phyloP scores from a whole-genome alignment of 2,329 filamentous ascomycete species.

The Fusarium nelsonii region DNA sequence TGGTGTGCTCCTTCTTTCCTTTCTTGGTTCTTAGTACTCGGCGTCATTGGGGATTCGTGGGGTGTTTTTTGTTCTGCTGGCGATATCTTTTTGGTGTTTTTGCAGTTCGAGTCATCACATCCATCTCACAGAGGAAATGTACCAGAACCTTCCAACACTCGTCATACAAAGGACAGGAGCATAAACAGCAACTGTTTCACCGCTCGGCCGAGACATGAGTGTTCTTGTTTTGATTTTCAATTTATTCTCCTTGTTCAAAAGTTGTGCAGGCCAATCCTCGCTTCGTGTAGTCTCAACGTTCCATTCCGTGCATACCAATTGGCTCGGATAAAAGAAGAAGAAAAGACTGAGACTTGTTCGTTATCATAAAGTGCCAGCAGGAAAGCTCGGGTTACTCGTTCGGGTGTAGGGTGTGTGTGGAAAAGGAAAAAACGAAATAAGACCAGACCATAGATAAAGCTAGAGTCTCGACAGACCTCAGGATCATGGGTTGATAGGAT shows the following conservation, averaged over 20 bases:
- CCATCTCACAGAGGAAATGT: neutral
- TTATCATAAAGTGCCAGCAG: slow-evolving; percentile 23
- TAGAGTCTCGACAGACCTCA: neutral
- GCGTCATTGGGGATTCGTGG: slow-evolving; percentile 21
- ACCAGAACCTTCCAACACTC: neutral
- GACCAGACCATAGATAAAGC: neutral
- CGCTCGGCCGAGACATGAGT: slow-evolving; percentile 11
- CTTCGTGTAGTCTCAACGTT: slow-evolving; percentile 22
- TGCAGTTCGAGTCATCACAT: slow-evolving; percentile 14
- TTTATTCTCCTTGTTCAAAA: neutral
- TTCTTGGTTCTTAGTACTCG: slow-evolving; percentile 4
- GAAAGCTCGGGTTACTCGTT: slow-evolving; percentile 39
- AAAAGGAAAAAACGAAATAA: neutral
- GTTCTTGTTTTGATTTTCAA: neutral
- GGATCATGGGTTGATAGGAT: slow-evolving; percentile 4
- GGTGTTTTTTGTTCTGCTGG: slow-evolving; percentile 30
- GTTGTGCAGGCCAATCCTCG: slow-evolving; percentile 20
- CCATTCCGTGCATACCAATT: slow-evolving; percentile 32
- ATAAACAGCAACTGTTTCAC: neutral
- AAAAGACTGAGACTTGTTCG: slow-evolving; percentile 1
- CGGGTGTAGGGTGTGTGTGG: slow-evolving; percentile 23
- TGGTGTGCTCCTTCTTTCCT: slow-evolving; percentile 26
- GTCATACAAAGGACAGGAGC: neutral
- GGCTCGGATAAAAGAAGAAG: slow-evolving; percentile 36
- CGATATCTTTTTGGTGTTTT: slow-evolving; percentile 39